Conservation (phyloP, 1,284 basidiomycete genomes). For the Cryptococcus sp. region DNA sequence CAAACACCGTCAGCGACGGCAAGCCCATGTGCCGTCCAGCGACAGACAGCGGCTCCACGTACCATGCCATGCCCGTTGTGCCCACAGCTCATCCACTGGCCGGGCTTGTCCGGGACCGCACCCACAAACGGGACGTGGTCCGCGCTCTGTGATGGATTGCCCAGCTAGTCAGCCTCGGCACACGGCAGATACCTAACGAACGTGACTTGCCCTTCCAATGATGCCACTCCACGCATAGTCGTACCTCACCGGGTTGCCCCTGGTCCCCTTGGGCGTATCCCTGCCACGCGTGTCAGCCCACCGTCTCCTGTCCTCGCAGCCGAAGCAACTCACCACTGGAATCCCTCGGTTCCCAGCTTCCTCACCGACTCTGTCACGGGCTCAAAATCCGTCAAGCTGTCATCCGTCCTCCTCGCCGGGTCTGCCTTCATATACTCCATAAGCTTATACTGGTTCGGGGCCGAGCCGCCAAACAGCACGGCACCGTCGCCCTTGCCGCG, state of each 20-base stretch:
- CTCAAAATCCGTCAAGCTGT: slow-evolving; percentile 24
- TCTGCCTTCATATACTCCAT: slow-evolving; percentile 19
- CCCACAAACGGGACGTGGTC: slow-evolving; percentile 33
- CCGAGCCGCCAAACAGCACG: slow-evolving; percentile 21
- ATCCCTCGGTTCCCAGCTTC: slow-evolving; percentile 11
- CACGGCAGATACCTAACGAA: background rate
- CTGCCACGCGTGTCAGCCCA: slow-evolving; percentile 8
- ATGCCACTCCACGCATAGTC: slow-evolving; percentile 33
- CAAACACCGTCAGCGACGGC: background rate
- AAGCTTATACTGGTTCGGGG: slow-evolving; percentile 16
- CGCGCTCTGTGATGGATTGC: slow-evolving; percentile 24
- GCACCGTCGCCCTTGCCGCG: slow-evolving; percentile 15
- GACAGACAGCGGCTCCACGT: too few relatives aligned
- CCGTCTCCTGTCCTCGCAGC: background rate
- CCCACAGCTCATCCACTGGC: slow-evolving; percentile 32
- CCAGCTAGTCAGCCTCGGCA: slow-evolving; percentile 3
- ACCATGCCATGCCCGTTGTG: slow-evolving; percentile 39
- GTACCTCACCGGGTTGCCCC: slow-evolving; percentile 13
- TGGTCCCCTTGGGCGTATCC: slow-evolving; percentile 5
- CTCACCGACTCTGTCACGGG: slow-evolving; percentile 23
- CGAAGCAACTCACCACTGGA: slow-evolving; percentile 15
- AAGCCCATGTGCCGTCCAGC: background rate
- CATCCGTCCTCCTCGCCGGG: slow-evolving; percentile 14
- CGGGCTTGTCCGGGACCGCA: slow-evolving; percentile 28
- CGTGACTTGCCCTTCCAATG: slow-evolving; percentile 23